These are phyloP conservation scores for Codiaeum variegatum DNA, from an alignment of 441 rosid species.

Conservation along the genomic window DNA sequence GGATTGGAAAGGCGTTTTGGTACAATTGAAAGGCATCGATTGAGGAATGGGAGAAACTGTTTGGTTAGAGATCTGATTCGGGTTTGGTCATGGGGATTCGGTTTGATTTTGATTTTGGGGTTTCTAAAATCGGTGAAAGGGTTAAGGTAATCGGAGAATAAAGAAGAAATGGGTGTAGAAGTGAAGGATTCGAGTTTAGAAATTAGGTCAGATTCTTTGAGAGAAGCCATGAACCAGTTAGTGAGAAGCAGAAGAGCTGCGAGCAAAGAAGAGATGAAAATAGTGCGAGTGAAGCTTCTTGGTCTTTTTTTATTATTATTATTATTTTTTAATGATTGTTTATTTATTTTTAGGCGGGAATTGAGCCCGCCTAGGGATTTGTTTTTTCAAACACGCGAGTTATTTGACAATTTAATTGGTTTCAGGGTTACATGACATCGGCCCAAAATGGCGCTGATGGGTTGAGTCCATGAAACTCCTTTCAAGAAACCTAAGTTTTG, in stretches of 20 bases:
- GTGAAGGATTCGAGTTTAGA: slow-evolving; percentile 32
- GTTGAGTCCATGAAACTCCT: too few relatives aligned
- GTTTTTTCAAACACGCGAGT: neutral
- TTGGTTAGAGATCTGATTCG: slow-evolving; percentile 39
- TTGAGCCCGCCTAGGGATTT: neutral
- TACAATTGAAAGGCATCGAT: slow-evolving; percentile 34
- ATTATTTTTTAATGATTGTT: too few relatives aligned
- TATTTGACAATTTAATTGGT: too few relatives aligned
- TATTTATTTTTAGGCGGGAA: slow-evolving; percentile 13
- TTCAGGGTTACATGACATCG: too few relatives aligned
- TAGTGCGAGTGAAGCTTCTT: neutral
- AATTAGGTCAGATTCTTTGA: slow-evolving; percentile 22
- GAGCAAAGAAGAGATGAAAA: neutral
- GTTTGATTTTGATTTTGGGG: slow-evolving; percentile 14
- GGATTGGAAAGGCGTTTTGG: slow-evolving; percentile 38
- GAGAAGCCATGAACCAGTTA: slow-evolving; percentile 28
- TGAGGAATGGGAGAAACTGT: slow-evolving; percentile 40
- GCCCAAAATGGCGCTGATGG: too few relatives aligned
- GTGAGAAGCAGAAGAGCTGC: neutral
- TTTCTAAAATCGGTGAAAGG: slow-evolving; percentile 26
- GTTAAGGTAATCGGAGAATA: slow-evolving; percentile 28
- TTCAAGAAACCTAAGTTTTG: too few relatives aligned
- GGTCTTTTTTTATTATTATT: too few relatives aligned
- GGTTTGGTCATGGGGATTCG: slow-evolving; percentile 14
- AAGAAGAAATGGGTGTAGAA: slow-evolving; percentile 24